A percentile compares a stretch with the other conserved stretches of the same genome.
Evolutionary conservation across 2,329 filamentous ascomycete genomes (phyloP).

Genomic region (Aspergillus aculeatus): DNA sequence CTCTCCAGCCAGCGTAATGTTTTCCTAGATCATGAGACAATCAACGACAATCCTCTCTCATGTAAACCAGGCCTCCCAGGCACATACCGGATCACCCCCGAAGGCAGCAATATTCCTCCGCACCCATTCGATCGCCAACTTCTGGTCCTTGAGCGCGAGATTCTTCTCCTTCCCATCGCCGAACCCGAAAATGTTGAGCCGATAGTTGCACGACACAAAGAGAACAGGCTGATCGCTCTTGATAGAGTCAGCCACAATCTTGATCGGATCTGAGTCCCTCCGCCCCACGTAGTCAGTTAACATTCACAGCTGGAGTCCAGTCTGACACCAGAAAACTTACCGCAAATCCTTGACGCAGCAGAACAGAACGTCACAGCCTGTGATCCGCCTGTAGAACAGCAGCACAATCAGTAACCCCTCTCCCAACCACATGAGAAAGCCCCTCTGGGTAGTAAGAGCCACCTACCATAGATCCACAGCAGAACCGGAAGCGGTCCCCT

Average conservation of each 20-base stretch:
- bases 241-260: conserved; percentile 39
- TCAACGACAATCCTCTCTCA: not conserved
- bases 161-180: conserved; percentile 44
- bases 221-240: conserved; percentile 38
- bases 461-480: conserved; percentile 48
- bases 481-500: conserved; percentile 38
- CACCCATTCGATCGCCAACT: conserved; percentile 41
- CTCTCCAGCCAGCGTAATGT: conserved; percentile 47
- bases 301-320: not conserved
- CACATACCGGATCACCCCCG: conserved; percentile 40
- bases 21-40: conserved; percentile 23
- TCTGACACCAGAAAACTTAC: conserved; percentile 23
- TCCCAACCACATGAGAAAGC: too few species aligned
- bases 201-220: conserved; percentile 46
- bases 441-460: not conserved
- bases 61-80: not conserved
- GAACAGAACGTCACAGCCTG: conserved; percentile 48
- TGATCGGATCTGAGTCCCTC: conserved; percentile 30
- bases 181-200: conserved; percentile 49
- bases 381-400: conserved; percentile 35
- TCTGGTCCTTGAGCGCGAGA: conserved; percentile 40
- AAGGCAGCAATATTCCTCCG: conserved; percentile 41
- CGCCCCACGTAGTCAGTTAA: not conserved
- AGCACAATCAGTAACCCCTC: not conserved
- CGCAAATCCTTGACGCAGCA: conserved; percentile 43